Evolutionary conservation across 176 grass and related monocot genomes (phyloP).

Genomic region (Musa schizocarpa): DNA sequence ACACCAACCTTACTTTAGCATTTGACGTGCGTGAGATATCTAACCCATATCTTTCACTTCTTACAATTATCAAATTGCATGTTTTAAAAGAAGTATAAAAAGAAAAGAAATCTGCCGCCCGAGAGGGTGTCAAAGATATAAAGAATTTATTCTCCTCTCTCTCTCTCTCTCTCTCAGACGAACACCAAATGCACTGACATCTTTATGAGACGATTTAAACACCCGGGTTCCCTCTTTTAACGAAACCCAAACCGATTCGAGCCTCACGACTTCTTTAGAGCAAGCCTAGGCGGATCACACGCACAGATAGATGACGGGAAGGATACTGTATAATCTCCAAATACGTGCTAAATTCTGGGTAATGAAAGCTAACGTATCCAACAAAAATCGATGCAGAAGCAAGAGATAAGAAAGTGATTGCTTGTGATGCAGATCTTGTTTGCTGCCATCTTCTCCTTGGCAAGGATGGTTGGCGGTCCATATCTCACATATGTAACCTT

Average conservation of each 20-base stretch:
- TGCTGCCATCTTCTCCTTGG: conserved; percentile 61
- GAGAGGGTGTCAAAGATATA: no score
- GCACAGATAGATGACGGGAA: no score
- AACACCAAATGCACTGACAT: no score
- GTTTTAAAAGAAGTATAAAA: background rate
- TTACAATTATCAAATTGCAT: background rate
- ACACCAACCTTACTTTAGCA: conserved; percentile 53
- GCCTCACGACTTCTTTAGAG: no score
- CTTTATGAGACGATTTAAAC: background rate
- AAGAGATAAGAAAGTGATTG: background rate
- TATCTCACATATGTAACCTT: conserved; percentile 68
- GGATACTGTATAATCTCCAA: no score
- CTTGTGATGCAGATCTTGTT: conserved; percentile 52
- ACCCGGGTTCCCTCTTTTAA: background rate
- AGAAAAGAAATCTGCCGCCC: background rate
- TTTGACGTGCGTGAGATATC: conserved; percentile 56
- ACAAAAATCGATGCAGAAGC: background rate
- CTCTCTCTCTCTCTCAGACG: no score
- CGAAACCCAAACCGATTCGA: no score
- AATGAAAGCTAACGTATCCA: no score
- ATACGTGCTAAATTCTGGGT: no score
- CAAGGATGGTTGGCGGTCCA: conserved; percentile 65
- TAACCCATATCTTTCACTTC: background rate
- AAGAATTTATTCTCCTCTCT: no score
- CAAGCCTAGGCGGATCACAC: no score